These are phyloP conservation scores for Monilinia laxa DNA, from an alignment of 2,329 filamentous ascomycete genomes.

Conservation along the genomic window DNA sequence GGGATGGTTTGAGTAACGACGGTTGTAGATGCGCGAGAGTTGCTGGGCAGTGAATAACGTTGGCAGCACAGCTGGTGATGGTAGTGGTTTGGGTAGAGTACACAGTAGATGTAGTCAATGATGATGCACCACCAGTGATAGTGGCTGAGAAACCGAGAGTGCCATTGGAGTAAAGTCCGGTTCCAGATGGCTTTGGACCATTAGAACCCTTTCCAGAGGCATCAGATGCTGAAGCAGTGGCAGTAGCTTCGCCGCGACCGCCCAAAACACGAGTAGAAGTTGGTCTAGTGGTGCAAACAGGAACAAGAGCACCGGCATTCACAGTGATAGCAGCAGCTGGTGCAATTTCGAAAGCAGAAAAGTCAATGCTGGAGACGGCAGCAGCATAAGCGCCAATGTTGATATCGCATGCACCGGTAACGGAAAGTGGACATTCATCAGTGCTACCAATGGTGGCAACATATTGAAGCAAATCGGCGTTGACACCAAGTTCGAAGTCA, in stretches of 20 bases:
- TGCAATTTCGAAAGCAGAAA: conserved; percentile 26
- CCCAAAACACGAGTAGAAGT: background rate
- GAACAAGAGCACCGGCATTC: conserved; percentile 17
- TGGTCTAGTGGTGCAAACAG: conserved; percentile 8
- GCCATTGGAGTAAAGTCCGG: background rate
- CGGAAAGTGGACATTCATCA: conserved; percentile 25
- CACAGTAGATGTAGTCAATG: conserved; percentile 28
- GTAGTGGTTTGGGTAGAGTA: conserved; percentile 14
- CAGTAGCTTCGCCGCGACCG: background rate
- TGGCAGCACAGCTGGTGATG: conserved; percentile 27
- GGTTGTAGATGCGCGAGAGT: conserved; percentile 12
- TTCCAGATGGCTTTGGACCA: background rate
- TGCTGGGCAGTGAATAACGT: conserved; percentile 29
- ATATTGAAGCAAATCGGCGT: conserved; percentile 33
- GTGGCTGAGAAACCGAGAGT: conserved; percentile 3
- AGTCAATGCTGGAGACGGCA: conserved; percentile 30
- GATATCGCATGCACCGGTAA: conserved; percentile 28
- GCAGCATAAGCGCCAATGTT: conserved; percentile 32
- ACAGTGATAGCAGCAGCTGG: conserved; percentile 28
- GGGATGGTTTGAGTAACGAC: conserved; percentile 27
- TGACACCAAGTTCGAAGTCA: conserved; percentile 32
- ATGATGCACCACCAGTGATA: conserved; percentile 24
- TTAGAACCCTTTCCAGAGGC: background rate
- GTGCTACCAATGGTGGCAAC: conserved; percentile 26
- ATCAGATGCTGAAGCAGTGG: background rate